These are phyloP conservation scores for Penstemon barbatus DNA, from an alignment of 257 asterid genomes.

Conservation along the genomic window DNA sequence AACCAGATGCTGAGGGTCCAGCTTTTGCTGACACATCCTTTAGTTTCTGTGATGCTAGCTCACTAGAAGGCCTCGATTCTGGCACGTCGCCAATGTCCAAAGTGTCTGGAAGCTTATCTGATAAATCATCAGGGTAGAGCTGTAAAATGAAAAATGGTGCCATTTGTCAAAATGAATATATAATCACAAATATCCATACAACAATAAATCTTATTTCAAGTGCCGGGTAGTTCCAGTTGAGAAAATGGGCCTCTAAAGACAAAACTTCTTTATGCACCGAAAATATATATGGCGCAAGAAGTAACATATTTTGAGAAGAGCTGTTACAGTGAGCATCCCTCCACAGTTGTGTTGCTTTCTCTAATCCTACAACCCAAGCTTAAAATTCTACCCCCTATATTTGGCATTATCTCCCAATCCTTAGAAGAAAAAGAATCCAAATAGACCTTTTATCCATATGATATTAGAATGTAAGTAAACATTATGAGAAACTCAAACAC, in stretches of 20 bases:
- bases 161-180: background rate
- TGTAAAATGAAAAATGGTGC: conserved; percentile 19
- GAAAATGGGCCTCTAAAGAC: background rate
- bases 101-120: conserved; percentile 72
- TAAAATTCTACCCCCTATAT: background rate
- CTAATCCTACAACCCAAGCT: background rate
- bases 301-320: background rate
- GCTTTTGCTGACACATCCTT: conserved; percentile 27
- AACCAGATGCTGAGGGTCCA: conserved; percentile 57
- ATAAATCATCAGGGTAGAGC: conserved; percentile 45
- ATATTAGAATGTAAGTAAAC: background rate
- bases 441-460: background rate
- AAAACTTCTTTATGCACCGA: background rate
- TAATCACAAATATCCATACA: background rate
- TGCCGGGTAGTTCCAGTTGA: background rate
- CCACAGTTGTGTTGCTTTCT: no score
- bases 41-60: conserved; percentile 29
- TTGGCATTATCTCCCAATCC: background rate
- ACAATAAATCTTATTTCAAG: background rate
- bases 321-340: background rate
- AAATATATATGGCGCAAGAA: background rate
- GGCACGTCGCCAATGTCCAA: conserved; percentile 88
- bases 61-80: conserved; percentile 30
- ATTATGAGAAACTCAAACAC: no score
- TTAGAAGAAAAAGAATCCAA: no score